Percentiles rank a stretch among this genome's conserved stretches.
Conservation (phyloP, 768 basidiomycete species). For the Pilatotrama ljubarskyi region DNA sequence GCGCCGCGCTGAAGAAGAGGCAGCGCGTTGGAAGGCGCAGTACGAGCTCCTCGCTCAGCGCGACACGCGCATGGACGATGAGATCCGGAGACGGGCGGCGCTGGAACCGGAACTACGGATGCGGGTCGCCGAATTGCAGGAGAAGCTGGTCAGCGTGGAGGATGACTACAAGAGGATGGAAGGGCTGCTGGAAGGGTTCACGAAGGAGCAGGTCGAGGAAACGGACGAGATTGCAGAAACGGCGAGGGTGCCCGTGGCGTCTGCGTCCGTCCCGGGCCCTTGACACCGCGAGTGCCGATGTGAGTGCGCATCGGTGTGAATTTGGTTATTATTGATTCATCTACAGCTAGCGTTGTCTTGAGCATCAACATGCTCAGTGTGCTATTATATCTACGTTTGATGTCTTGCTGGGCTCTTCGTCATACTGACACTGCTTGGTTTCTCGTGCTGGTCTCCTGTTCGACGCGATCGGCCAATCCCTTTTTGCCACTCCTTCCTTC, state of each 20-base stretch:
- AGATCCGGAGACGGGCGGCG: slow-evolving; percentile 27
- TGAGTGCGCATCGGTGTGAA: no score
- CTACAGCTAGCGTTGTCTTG: no score
- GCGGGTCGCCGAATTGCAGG: slow-evolving; percentile 25
- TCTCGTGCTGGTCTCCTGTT: no score
- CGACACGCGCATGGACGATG: slow-evolving; percentile 26
- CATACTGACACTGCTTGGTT: no score
- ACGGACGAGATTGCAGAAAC: neutral
- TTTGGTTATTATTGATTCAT: no score
- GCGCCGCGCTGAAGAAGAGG: slow-evolving; percentile 49
- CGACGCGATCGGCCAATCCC: no score
- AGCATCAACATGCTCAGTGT: no score
- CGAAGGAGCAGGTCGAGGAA: slow-evolving; percentile 18
- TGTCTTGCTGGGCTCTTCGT: no score
- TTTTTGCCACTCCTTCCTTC: no score
- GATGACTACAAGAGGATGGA: slow-evolving; percentile 19
- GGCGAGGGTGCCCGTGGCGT: neutral
- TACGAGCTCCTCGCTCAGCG: slow-evolving; percentile 21
- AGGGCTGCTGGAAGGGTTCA: slow-evolving; percentile 8
- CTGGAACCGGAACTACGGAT: slow-evolving; percentile 24
- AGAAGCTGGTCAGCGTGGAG: slow-evolving; percentile 11
- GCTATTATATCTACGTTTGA: no score
- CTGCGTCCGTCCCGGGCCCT: neutral
- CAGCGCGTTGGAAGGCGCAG: slow-evolving; percentile 47
- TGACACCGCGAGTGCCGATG: neutral